Base-by-base conservation (phyloP, 306 rosid genomes). In the Vigna angularis region DNA sequence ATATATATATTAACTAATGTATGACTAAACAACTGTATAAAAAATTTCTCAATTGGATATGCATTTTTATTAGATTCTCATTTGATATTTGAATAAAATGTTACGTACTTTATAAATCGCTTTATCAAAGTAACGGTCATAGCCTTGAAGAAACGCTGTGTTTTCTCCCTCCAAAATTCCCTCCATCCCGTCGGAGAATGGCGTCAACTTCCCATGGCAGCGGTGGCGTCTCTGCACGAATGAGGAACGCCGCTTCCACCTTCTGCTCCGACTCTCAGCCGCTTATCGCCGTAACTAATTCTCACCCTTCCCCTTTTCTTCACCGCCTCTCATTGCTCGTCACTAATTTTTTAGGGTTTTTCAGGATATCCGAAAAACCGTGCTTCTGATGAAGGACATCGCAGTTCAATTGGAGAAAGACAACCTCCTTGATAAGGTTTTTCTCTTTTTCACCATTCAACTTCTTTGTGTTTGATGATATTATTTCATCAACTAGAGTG, bases 371-470 rank as follows among this genome's bases (percentile, higher is more conserved):
- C 88, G 98, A 34, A 78, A 52, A 84, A 67, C 88, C 38, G 73
- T 86, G 75, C 32, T 9, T 66, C 7, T 87, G 84, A 88, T 91
- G 92, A 91, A 87, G 89, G 91, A 86, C 4, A 78, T 95, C 77
- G 98, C 94, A 0, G 88, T 91, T 83, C 91, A 93, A 84, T 81
- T 93, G 79, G 99, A 93, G 85, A 88, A 73, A 66, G 88, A 89
- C 17, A 81, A 85, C 14, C 89, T 82, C 40, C 77, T 84, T 61
- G 86, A 82, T 53, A 88, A 70, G 94, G 96, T 92, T 62, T 48
- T 78, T 62, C 9, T 52, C 9, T 47, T 74, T 14, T 15, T 62
- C n/a, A 10, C 64, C 2, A 28, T 55, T 80, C 3, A 44, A 28
- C 34, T 18, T 80, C 8, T 9, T 7, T 53, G 32, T 72, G 20